Evolutionary conservation across 1,139 yeast species (phyloP).

Genomic region (Pneumocystis carinii): DNA sequence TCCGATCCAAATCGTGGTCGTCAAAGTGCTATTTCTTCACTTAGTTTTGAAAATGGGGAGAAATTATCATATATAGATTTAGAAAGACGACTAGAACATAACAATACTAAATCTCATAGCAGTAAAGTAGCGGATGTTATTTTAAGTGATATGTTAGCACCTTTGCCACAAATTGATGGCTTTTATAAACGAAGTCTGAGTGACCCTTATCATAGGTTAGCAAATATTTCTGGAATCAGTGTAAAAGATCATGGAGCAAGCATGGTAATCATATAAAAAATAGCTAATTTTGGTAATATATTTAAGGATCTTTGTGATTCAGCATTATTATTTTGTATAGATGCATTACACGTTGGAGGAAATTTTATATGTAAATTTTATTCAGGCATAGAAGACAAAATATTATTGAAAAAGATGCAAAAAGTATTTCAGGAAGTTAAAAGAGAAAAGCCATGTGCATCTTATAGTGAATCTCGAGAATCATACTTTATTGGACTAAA

Average conservation of each 20-base stretch:
- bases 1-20: slow-evolving; percentile 21
- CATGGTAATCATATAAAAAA: slow-evolving; percentile 1
- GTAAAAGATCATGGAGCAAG: slow-evolving; percentile 48
- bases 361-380: slow-evolving; percentile 57
- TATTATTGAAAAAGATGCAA: slow-evolving; percentile 42
- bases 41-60: slow-evolving; percentile 9
- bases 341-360: slow-evolving; percentile 54
- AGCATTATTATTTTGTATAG: slow-evolving; percentile 60
- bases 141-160: slow-evolving; percentile 76
- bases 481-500: slow-evolving; percentile 52
- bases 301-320: slow-evolving; percentile 75
- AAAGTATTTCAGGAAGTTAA: slow-evolving; percentile 45
- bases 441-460: slow-evolving; percentile 45
- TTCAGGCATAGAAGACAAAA: slow-evolving; percentile 51
- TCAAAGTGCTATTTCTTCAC: slow-evolving; percentile 5
- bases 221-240: slow-evolving; percentile 51
- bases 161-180: slow-evolving; percentile 49
- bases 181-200: slow-evolving; percentile 62
- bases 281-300: slow-evolving; percentile 5
- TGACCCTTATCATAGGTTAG: slow-evolving; percentile 63
- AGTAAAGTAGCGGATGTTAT: slow-evolving; percentile 41
- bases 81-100: slow-evolving; percentile 21
- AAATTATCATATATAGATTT: slow-evolving; percentile 4
- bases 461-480: slow-evolving; percentile 50
- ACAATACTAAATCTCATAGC: slow-evolving; percentile 4